phyloP scores from a whole-genome alignment of 331 rosid genomes.

The Quercus phellos region DNA sequence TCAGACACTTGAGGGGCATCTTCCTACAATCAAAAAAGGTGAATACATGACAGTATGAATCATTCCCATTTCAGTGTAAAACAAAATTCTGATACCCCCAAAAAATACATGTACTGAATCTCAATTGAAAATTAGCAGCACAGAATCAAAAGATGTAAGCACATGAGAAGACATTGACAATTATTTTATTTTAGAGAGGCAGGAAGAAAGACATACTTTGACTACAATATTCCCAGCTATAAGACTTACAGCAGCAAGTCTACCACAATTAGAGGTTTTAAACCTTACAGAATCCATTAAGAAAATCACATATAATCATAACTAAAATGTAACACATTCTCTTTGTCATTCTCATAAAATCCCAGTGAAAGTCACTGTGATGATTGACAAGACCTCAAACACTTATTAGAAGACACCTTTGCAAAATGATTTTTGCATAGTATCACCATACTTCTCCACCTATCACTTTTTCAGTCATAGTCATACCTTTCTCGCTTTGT shows the following conservation, averaged over 20 bases:
- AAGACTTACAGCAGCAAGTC: neutral
- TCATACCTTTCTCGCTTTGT: neutral
- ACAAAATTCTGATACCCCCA: slow-evolving; percentile 9
- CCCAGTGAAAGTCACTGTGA: neutral
- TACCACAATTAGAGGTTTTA: neutral
- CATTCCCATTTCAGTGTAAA: neutral
- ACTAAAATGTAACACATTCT: neutral
- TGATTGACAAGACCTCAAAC: neutral
- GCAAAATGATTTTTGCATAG: neutral
- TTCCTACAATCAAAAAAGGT: slow-evolving; percentile 48
- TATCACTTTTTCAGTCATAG: too few relatives aligned
- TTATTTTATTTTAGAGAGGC: neutral
- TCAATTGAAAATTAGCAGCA: neutral
- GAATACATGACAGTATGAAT: neutral
- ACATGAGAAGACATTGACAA: neutral
- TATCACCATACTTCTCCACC: too few relatives aligned
- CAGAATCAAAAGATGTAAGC: slow-evolving; percentile 4
- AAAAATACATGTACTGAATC: slow-evolving; percentile 3
- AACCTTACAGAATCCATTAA: neutral
- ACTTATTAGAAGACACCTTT: neutral
- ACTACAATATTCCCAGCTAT: neutral
- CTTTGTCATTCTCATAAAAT: neutral
- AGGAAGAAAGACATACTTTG: neutral
- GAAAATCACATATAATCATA: too few relatives aligned
- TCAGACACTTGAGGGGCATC: slow-evolving; percentile 43